Base-by-base conservation (phyloP, 2,329 filamentous ascomycete species). In the Ascocoryne sarcoides region DNA sequence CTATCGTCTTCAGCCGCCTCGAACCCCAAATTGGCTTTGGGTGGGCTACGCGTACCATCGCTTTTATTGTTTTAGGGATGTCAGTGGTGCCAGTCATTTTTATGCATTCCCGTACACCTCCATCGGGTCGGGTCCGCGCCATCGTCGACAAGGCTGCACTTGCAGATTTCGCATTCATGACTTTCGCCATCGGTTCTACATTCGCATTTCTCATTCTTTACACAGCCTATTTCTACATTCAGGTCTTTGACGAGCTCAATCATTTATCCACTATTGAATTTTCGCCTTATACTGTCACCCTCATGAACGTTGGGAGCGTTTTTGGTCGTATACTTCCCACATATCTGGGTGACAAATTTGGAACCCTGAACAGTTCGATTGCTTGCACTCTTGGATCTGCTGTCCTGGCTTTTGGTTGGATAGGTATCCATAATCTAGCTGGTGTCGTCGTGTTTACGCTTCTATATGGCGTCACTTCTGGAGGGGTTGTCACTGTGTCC, bases 371-470 rank as follows among this genome's bases (percentile, higher is more conserved):
- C 50, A 58, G 69, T 14, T 53, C 75, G 39, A 62, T 69, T 28
- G 63, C 71, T 0, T 63, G 65, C 39, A 60, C 65, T 12, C 46
- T 67, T 10, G 46, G 60, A 9, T 40, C 40, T 8, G 45, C 36
- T 2, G 20, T 54, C 14, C 37, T 55, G 10, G 65, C 64, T 4
- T 69, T 65, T 51, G 60, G 59, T 50, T 76, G 72, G 73, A 64
- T 65, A 3, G 59, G 58, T 0, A 61, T 65, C 9, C 32, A 54
- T 4, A 58, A 47, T 10, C 49, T 55, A 0, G 36, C 61, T 0
- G 69, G 70, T 0, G 61, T 85, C 19, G 84, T 82, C 52, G 67
- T 65, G 1, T 86, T 82, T 69, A 64, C 73, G 0, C 62, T 68
- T 0, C 66, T 80, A 41, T 84, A 82, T 53, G 83, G 83, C 1